Base-by-base conservation (phyloP, 257 asterid genomes). In the Solanum lignicaule region DNA sequence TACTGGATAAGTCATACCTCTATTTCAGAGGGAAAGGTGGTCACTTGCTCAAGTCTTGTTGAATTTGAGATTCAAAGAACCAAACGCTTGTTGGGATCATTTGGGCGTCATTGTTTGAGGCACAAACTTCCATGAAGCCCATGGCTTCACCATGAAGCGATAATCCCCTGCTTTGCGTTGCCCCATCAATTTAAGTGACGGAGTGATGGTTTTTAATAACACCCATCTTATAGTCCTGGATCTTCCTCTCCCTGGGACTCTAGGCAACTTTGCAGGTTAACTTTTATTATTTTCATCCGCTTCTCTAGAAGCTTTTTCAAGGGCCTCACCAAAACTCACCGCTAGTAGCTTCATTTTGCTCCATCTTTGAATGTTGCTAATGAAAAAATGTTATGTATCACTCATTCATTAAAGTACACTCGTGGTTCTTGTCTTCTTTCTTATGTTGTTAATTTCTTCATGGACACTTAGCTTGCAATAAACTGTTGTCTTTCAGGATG, bases 401-500 rank as follows among this genome's bases (percentile, higher is more conserved):
- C 18, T 82, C 69, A 31, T 29, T 82, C 86, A 48, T 82, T 48
- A 3, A 29, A 2, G 29, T 82, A 82, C 41, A 29, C 86, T 82
- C 29, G 39, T 81, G 18, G 27, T 46, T 48, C 20, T 41, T 27
- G 38, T 25, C 35, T 82, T 31, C 29, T 82, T 48, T 31, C 29
- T 82, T 82, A 25, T 48, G 41, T 82, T 1, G 38, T 29, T 31
- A 18, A 72, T 46, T 82, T 46, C 18, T 82, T 52, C 9, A 29
- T 46, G 69, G n/a, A 5, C 83, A 69, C 60, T 43, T 72, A 46
- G 84, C 84, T 86, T 72, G 69, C 84, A 48, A 23, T 46, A 32
- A 62, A 48, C 23, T 86, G 48, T 14, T 69, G 71, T 71, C 72
- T 43, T 68, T 87, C 91, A 96, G 98, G 99, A 96, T 85, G 99